These are phyloP conservation scores for Russula compacta DNA, from an alignment of 768 basidiomycete species.

Conservation along the genomic window DNA sequence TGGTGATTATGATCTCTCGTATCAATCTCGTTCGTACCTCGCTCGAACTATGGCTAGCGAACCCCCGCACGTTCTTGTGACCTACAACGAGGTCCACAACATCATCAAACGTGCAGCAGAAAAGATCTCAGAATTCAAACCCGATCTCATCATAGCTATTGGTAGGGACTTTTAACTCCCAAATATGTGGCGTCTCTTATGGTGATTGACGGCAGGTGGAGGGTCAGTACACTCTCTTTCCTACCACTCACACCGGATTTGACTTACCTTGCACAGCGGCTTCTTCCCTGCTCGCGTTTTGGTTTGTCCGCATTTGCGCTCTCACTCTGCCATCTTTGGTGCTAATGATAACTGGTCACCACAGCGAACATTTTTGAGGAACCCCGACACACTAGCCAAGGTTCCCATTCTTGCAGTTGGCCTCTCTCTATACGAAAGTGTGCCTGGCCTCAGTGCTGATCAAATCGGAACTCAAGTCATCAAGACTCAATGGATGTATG, in stretches of 20 bases:
- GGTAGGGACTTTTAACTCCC: slow-evolving; percentile 34
- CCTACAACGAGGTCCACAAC: slow-evolving; percentile 92
- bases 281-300: slow-evolving; percentile 95
- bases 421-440: slow-evolving; percentile 86
- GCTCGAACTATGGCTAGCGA: slow-evolving; percentile 23
- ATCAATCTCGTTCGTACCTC: background rate
- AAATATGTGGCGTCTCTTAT: background rate
- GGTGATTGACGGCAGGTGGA: slow-evolving; percentile 43
- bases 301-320: slow-evolving; percentile 25
- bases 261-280: slow-evolving; percentile 44
- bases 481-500: slow-evolving; percentile 88
- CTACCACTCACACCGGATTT: slow-evolving; percentile 15
- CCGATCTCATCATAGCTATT: slow-evolving; percentile 80
- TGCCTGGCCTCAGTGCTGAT: slow-evolving; percentile 65
- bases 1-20: no score
- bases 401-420: slow-evolving; percentile 96
- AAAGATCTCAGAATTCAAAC: slow-evolving; percentile 71
- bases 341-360: background rate
- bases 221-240: slow-evolving; percentile 45
- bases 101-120: slow-evolving; percentile 61
- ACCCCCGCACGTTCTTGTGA: slow-evolving; percentile 57
- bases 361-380: slow-evolving; percentile 79
- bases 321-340: background rate
- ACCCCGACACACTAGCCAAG: slow-evolving; percentile 56
- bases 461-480: slow-evolving; percentile 79